Base-by-base conservation (phyloP, 768 basidiomycete species). In the Collybia nuda region DNA sequence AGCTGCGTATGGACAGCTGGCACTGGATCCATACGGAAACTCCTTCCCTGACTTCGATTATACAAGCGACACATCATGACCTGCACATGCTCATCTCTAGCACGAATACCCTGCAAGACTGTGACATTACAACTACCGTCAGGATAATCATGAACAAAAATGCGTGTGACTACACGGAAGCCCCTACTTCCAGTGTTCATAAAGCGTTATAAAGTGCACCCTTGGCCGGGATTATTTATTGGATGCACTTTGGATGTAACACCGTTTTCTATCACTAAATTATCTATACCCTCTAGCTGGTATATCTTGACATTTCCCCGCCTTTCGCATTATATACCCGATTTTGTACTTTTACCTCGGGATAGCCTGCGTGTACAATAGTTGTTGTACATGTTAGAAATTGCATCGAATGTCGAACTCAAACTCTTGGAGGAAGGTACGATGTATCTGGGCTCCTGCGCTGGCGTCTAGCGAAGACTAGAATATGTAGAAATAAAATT, bases 11-110 rank as follows among this genome's bases (percentile, higher is more conserved):
- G 90, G 90, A 12, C 62, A 74, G 45, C 67, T 71, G 6, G 78
- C 73, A 0, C 60, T 72, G 2, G 89, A 91, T 66, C 76, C 71
- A 2, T 81, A 82, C 67, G 92, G 91, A 28, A 62, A 68, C 17
- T 74, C 73, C 29, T 95, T 95, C 73, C 84, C 86, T 15, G 83
- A 86, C 48, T 93, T 93, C 59, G 89, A 90, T 45, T 90, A 91
- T 63, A 80, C 84, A 24, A 66, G 54, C 37, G 43, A 53, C 9
- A 45, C 52, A 48, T 40, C 51, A 56, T 58, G 50, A 55, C 37
- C 21, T 40, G 19, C 40, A 18, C n/a, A 19, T 19, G 19, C 35
- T 12, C 36, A 41, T n/a, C 22, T 43, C 14, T 22, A 38, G 23
- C 24, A 19, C 32, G 14, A 32, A 32, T 15, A 14, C n/a, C 5